Evolutionary conservation across 345 rosid species (phyloP).

Genomic region (Populus davidiana): DNA sequence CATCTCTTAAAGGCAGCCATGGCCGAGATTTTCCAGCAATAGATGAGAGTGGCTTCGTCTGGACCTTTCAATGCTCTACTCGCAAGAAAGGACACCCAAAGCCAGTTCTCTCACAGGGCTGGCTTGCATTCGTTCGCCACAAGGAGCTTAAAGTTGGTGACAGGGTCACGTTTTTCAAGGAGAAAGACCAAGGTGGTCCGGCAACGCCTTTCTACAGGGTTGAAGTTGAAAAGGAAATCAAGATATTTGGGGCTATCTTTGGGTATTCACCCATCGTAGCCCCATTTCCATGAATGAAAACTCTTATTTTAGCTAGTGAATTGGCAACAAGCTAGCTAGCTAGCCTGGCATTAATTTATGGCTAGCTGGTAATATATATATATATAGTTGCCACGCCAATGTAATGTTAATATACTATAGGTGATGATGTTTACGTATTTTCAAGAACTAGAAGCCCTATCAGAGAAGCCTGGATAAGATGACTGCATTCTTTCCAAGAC

Average conservation of each 20-base stretch:
- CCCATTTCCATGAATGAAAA: no score
- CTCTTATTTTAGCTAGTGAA: no score
- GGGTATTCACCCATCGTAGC: background rate
- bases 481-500: no score
- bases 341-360: no score
- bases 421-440: no score
- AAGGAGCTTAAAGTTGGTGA: constrained; percentile 7
- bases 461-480: no score
- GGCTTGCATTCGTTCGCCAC: background rate
- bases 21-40: background rate
- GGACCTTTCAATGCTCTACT: constrained; percentile 3
- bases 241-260: background rate
- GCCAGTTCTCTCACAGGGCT: constrained; percentile 15
- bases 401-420: no score
- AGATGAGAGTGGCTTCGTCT: background rate
- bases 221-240: background rate
- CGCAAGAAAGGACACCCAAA: constrained; percentile 3
- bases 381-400: no score
- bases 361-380: no score
- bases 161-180: background rate
- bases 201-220: background rate
- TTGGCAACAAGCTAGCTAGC: no score
- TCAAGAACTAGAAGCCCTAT: no score
- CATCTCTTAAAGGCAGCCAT: background rate
- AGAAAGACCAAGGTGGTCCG: background rate